phyloP scores from a whole-genome alignment of 371 early-diverging fungal species.

The Basidiobolus meristosporus region DNA sequence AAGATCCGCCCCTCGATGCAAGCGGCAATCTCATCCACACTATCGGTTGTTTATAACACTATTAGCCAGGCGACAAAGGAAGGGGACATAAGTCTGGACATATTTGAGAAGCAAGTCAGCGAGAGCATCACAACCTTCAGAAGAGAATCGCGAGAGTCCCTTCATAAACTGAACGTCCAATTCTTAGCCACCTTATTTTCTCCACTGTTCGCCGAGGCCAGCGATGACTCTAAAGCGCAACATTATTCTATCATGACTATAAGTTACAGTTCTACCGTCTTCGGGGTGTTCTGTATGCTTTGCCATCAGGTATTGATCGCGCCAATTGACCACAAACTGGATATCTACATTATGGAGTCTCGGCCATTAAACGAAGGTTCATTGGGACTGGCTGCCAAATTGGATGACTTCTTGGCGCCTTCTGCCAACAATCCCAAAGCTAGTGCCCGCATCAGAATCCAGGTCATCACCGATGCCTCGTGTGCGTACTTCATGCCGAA shows the following conservation, averaged over 20 bases:
- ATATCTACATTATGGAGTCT: conserved; percentile 3
- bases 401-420: not conserved
- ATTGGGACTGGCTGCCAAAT: conserved; percentile 1
- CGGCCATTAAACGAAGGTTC: conserved; percentile 4
- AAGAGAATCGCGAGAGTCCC: not conserved
- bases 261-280: conserved; percentile 3
- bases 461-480: conserved; percentile 3
- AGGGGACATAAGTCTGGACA: not conserved
- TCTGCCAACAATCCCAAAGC: not conserved
- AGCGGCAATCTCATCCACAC: conserved; percentile 3
- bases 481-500: conserved; percentile 4
- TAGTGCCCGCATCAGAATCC: not conserved
- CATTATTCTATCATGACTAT: conserved; percentile 3
- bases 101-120: not conserved
- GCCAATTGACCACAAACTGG: not conserved
- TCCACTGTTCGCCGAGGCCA: too few species aligned
- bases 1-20: conserved; percentile 4
- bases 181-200: conserved; percentile 1
- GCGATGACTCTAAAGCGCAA: not conserved
- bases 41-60: not conserved
- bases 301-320: conserved; percentile 1
- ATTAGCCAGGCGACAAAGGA: not conserved
- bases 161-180: not conserved
- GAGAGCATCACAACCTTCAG: conserved; percentile 1
- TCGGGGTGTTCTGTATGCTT: not conserved